A percentile compares a stretch with the other conserved stretches of the same genome.
These are phyloP conservation scores for Cubamyces lactineus DNA, from an alignment of 768 basidiomycete genomes.

Conservation along the genomic window DNA sequence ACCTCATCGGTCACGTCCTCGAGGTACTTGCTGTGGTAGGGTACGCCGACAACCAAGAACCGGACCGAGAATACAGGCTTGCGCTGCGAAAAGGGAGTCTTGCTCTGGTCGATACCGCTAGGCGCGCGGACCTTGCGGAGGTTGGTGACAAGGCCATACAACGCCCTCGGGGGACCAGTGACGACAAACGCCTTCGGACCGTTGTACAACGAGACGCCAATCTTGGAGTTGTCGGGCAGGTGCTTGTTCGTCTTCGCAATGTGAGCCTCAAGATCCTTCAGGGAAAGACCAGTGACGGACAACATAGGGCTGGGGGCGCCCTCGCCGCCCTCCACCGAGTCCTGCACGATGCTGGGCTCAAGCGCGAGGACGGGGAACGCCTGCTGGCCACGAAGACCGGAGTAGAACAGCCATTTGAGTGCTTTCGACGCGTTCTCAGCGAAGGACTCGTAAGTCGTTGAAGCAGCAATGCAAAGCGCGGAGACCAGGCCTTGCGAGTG, in stretches of 20 bases:
- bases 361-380: constrained; percentile 91
- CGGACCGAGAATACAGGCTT: constrained; percentile 92
- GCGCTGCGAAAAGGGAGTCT: constrained; percentile 90
- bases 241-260: constrained; percentile 87
- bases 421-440: constrained; percentile 79
- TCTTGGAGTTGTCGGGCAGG: constrained; percentile 75
- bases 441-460: constrained; percentile 75
- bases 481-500: constrained; percentile 98
- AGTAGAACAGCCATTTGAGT: constrained; percentile 90
- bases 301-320: constrained; percentile 94
- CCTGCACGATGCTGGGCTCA: constrained; percentile 85
- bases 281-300: constrained; percentile 78
- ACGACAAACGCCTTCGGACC: constrained; percentile 90
- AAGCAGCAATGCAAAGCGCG: constrained; percentile 86
- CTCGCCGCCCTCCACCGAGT: constrained; percentile 90
- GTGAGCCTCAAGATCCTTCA: constrained; percentile 79
- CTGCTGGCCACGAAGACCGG: constrained; percentile 90
- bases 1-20: constrained; percentile 66
- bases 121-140: constrained; percentile 90
- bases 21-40: constrained; percentile 93
- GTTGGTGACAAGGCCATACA: constrained; percentile 94
- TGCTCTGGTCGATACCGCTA: constrained; percentile 88
- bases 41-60: constrained; percentile 94
- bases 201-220: constrained; percentile 90
- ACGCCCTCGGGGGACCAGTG: constrained; percentile 85